Conservation (phyloP, 2,329 filamentous ascomycete species). For the Pseudocercospora ulei region DNA sequence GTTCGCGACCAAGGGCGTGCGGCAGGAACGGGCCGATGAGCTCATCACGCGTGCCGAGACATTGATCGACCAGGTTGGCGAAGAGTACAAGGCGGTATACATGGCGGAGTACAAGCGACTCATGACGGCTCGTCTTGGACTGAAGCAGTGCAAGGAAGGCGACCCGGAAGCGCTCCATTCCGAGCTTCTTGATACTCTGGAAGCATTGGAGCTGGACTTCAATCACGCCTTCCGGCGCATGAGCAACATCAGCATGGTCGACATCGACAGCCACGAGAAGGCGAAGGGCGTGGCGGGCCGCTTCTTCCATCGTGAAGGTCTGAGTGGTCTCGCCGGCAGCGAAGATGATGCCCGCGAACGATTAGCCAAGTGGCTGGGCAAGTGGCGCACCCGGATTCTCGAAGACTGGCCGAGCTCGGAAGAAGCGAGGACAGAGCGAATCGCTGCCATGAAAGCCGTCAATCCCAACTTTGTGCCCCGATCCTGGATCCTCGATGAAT, state of each 20-base stretch:
- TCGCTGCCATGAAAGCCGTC: conserved; percentile 65
- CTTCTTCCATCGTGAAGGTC: conserved; percentile 73
- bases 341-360: conserved; percentile 57
- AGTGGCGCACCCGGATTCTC: conserved; percentile 60
- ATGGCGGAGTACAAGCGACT: conserved; percentile 77
- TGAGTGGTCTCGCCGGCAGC: conserved; percentile 48
- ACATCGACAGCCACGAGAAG: conserved; percentile 55
- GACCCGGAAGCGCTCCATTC: conserved; percentile 78
- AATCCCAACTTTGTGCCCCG: conserved; percentile 91
- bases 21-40: conserved; percentile 56
- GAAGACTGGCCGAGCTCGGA: conserved; percentile 63
- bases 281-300: conserved; percentile 55
- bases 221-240: conserved; percentile 85
- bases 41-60: conserved; percentile 71
- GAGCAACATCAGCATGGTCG: conserved; percentile 51
- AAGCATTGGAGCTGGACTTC: conserved; percentile 78
- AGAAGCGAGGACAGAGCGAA: conserved; percentile 52
- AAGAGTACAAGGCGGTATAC: conserved; percentile 84
- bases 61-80: conserved; percentile 67
- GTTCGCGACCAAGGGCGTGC: conserved; percentile 65
- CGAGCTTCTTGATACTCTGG: conserved; percentile 70
- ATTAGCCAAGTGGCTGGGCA: conserved; percentile 69
- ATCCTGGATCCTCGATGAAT: conserved; percentile 84
- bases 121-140: conserved; percentile 70
- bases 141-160: conserved; percentile 56